Base-by-base conservation (phyloP, 2,329 filamentous ascomycete species). In the Byssochlamys sp. region DNA sequence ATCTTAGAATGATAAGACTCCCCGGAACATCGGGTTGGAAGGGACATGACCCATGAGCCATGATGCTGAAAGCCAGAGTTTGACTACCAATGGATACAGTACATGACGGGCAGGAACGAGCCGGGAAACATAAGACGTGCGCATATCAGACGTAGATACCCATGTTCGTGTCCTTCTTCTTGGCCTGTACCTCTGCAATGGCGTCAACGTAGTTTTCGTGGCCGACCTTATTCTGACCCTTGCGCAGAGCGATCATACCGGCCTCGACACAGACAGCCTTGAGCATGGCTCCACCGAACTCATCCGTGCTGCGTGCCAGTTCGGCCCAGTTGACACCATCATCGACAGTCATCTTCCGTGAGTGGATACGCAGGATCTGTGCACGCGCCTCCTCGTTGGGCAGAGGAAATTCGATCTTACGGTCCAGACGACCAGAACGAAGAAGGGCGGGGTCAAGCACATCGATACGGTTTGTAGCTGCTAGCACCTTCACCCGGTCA, bases 141-240 rank as follows among this genome's bases (percentile, higher is more conserved):
- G 24, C 14, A 48, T 53, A 59, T 56, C 70, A 76, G 57, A 76
- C 74, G 62, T 76, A 76, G 60, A 76, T 76, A 56, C 73, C 73
- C 66, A 73, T 71, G 62, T 74, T 74, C 53, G 79, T 83, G 72
- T 95, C 90, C 84, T 95, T 95, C 88, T 96, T 96, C 86, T 96
- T 86, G 50, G 75, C 72, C 65, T 76, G 90, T 66, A 99, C 94
- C 77, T 99, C 94, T 39, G 91, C 84, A 74, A 99, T 97, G 60
- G 94, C 94, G 80, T 99, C 94, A 54, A 99, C 94, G 71, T 97
- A 99, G 76, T 99, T 90, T 79, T 99, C 94, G 73, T 99, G 94
- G 59, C 88, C 89, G 70, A 99, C 94, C 83, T 96, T 96, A 77
- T 87, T 91, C 81, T 95, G 91, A 60, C 94, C 94, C 73, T 87